Evolutionary conservation across 2,329 filamentous ascomycete genomes (phyloP), one percentile per base, ranked within the genome.

Genomic region (Phaeophleospora eucalypticola): DNA sequence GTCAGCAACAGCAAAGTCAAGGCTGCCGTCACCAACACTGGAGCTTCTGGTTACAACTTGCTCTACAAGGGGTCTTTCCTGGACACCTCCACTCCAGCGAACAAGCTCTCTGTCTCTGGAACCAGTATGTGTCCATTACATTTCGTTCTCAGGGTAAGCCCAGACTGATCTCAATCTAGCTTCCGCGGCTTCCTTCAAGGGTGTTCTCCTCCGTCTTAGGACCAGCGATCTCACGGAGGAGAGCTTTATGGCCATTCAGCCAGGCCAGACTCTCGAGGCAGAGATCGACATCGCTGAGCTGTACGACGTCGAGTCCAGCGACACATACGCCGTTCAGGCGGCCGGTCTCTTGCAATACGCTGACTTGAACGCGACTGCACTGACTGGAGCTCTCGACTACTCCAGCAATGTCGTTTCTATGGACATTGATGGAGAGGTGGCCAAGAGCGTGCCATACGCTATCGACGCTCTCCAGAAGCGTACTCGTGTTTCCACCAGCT

Each of bases 311-410:
- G 62, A 63, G 19, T 51, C 61, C n/a, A 71, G 71, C 29, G 81
- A 81, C 48, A 67, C 70, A 42, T 81, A 81, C 59, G 74, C 75
- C 45, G 63, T 86, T 40, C 70, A 74, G 43, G 73, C 80, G 6
- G 66, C 68, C 3, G 83, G 83, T 7, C 70, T 73, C n/a, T 71
- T 86, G 32, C 76, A 78, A 8, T 77, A 76, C 46, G 78, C 81
- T 24, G 69, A 72, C 20, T 68, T 68, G 36, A 70, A 74, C 57
- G 74, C 71, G 17, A 80, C 72, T 41, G 67, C 74, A 37, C 72
- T 86, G 29, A 65, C 74, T 12, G 80, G 77, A 38, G 73, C 73
- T 41, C 63, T 84, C 3, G 63, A 73, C 8, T 86, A 77, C 68
- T 67, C 72, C 44, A 81, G 78, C 60, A 85, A 86, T 67, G 70